Conservation (phyloP, 805 yeast genomes). For the Pichia heedii region DNA sequence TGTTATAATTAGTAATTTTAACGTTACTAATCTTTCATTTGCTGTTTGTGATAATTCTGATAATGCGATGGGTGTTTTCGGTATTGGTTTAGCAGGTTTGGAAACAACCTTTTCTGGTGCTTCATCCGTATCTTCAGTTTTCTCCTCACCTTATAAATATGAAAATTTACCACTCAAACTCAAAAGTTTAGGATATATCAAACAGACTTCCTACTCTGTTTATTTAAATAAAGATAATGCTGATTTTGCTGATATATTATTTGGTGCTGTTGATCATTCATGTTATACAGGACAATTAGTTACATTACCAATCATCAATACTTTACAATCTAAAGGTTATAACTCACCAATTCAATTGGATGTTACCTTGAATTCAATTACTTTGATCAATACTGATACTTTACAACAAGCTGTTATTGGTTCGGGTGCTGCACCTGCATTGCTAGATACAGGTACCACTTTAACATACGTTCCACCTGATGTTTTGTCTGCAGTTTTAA, state of each 20-base stretch:
- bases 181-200: slow-evolving; percentile 46
- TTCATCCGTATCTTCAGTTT: slow-evolving; percentile 8
- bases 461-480: slow-evolving; percentile 35
- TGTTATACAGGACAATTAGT: slow-evolving; percentile 48
- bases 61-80: slow-evolving; percentile 62
- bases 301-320: slow-evolving; percentile 43
- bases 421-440: slow-evolving; percentile 28
- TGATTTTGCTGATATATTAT: slow-evolving; percentile 44
- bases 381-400: slow-evolving; percentile 8
- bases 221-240: slow-evolving; percentile 41
- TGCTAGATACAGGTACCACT: slow-evolving; percentile 55
- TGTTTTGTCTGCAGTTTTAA: slow-evolving; percentile 19
- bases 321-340: slow-evolving; percentile 27
- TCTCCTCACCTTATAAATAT: slow-evolving; percentile 32
- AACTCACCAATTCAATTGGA: slow-evolving; percentile 37
- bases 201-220: slow-evolving; percentile 50
- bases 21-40: slow-evolving; percentile 46
- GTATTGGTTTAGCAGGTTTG: slow-evolving; percentile 60
- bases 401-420: slow-evolving; percentile 16
- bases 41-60: slow-evolving; percentile 65
- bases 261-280: slow-evolving; percentile 64
- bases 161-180: slow-evolving; percentile 59
- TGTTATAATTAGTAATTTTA: slow-evolving; percentile 40
- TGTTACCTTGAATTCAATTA: slow-evolving; percentile 36
- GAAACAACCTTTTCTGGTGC: slow-evolving; percentile 45